Percentiles rank a stretch among this genome's conserved stretches.
phyloP scores from a whole-genome alignment of 176 grass and related monocot species.

The Triticum monococcum region DNA sequence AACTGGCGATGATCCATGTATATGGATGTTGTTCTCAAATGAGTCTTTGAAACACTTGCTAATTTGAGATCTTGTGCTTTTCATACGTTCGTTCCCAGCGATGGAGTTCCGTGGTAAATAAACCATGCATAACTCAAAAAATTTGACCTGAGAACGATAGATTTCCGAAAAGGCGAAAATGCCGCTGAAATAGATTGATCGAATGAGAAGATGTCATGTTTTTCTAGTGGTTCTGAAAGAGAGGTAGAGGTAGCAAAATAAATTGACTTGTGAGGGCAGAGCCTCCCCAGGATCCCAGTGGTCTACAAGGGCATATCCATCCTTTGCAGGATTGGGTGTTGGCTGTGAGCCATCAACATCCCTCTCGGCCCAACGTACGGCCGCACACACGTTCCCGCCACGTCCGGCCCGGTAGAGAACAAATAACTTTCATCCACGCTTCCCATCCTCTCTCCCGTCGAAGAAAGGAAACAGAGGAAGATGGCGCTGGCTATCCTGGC shows the following conservation, averaged over 20 bases:
- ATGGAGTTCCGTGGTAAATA: background rate
- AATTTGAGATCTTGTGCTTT: background rate
- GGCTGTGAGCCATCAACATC: constrained; percentile 14
- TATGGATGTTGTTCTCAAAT: background rate
- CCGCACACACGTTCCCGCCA: background rate
- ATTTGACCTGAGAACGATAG: background rate
- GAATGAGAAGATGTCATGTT: background rate
- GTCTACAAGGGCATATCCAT: background rate
- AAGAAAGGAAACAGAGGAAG: background rate
- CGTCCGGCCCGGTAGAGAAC: background rate
- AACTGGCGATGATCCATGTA: background rate
- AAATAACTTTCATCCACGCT: background rate
- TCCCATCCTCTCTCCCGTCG: background rate
- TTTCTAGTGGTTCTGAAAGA: background rate
- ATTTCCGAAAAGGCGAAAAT: background rate
- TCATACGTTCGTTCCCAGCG: no score
- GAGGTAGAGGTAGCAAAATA: background rate
- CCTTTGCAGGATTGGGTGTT: constrained; percentile 8
- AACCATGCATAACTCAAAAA: background rate
- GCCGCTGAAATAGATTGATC: background rate
- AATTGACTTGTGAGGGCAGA: constrained; percentile 4
- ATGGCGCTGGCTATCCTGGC: constrained; percentile 69
- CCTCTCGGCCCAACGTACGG: background rate
- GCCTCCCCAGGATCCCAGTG: constrained; percentile 10
- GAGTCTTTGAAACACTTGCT: background rate